Evolutionary conservation across 2,329 filamentous ascomycete genomes (phyloP).

Genomic region (Fusarium austroafricanum): DNA sequence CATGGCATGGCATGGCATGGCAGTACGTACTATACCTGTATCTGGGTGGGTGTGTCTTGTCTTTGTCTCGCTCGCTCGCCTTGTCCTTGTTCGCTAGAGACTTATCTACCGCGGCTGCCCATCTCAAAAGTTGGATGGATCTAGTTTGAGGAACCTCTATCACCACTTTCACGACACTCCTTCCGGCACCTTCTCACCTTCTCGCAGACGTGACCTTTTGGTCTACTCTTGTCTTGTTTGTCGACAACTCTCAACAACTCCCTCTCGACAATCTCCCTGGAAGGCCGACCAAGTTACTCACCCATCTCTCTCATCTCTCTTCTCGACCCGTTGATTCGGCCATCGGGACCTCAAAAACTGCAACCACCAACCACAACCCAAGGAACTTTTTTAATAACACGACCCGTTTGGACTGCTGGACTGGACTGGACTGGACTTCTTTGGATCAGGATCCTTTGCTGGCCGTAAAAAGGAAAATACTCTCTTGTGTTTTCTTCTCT

Average conservation of each 20-base stretch:
- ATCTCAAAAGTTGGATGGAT: constrained; percentile 35
- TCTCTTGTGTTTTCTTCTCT: constrained; percentile 35
- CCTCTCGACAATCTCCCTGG: constrained; percentile 29
- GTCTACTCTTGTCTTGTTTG: constrained; percentile 45
- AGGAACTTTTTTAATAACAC: constrained; percentile 35
- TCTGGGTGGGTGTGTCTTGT: too few relatives aligned
- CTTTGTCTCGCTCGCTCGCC: constrained; percentile 44
- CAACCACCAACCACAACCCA: constrained; percentile 40
- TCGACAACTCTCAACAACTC: constrained; percentile 24
- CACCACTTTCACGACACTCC: constrained; percentile 54
- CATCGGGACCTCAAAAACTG: constrained; percentile 49
- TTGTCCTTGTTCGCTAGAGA: constrained; percentile 38
- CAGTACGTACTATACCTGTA: constrained; percentile 42
- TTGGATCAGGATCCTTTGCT: constrained; percentile 45
- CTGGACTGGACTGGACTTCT: constrained; percentile 45
- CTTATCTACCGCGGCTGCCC: constrained; percentile 43
- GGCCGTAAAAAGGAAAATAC: constrained; percentile 42
- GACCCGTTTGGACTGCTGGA: constrained; percentile 47
- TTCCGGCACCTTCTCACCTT: constrained; percentile 48
- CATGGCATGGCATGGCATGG: too few relatives aligned
- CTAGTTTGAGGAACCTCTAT: constrained; percentile 44
- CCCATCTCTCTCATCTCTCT: constrained; percentile 16
- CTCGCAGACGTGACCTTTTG: constrained; percentile 45
- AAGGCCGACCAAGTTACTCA: constrained; percentile 28
- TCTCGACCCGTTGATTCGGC: constrained; percentile 65